Conservation (phyloP, 2,329 filamentous ascomycete genomes). For the Nemania diffusa region DNA sequence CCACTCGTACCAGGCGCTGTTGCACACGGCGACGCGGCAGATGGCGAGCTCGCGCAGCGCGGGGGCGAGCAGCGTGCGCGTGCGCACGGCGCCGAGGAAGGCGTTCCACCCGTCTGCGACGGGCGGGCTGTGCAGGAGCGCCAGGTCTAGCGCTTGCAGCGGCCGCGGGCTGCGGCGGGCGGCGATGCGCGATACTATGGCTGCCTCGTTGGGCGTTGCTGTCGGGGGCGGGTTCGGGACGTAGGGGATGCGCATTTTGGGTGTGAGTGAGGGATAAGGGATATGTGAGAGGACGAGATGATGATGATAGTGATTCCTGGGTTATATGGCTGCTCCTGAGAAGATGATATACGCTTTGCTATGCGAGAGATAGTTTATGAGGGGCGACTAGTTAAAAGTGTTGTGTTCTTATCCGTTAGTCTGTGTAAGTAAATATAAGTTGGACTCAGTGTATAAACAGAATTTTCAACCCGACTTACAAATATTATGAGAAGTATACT, state of each 20-base stretch:
- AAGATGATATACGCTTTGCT: too few species aligned
- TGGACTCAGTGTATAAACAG: background rate
- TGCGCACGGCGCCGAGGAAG: constrained; percentile 72
- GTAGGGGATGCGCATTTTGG: constrained; percentile 74
- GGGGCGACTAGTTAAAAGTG: too few species aligned
- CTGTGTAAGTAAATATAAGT: background rate
- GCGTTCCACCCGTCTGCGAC: constrained; percentile 81
- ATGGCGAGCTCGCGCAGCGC: constrained; percentile 81
- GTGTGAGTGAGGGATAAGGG: background rate
- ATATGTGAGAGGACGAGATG: background rate
- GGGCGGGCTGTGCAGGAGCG: constrained; percentile 77
- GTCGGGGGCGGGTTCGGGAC: constrained; percentile 62
- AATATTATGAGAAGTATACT: background rate
- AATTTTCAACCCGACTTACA: background rate
- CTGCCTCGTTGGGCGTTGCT: constrained; percentile 58
- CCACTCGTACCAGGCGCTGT: constrained; percentile 89
- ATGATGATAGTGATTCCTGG: too few species aligned
- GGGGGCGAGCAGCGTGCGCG: constrained; percentile 60
- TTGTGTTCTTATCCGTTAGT: too few species aligned
- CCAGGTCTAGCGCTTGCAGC: constrained; percentile 78
- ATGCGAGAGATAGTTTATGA: too few species aligned
- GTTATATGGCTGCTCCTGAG: too few species aligned
- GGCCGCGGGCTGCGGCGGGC: constrained; percentile 75
- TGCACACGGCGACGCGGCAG: constrained; percentile 81
- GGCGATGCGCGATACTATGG: constrained; percentile 71